Conservation (phyloP, 1,139 yeast genomes). For the Blastobotrys indianensis region DNA sequence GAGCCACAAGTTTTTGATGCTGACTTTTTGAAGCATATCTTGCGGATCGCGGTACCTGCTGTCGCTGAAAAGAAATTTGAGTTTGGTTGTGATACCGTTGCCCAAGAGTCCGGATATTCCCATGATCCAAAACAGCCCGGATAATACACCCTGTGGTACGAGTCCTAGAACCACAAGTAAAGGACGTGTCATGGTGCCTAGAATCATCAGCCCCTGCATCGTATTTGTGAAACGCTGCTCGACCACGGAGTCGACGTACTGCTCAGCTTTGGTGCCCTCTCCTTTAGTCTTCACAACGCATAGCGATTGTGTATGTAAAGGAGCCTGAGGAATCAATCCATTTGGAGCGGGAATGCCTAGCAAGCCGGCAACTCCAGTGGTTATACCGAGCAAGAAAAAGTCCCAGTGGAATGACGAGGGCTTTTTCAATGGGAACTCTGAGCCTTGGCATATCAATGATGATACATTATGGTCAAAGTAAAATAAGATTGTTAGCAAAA, state of each 20-base stretch:
- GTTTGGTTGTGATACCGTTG: conserved; percentile 57
- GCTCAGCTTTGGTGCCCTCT: conserved; percentile 27
- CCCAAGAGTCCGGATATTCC: conserved; percentile 73
- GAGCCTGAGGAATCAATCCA: conserved; percentile 96
- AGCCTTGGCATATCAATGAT: conserved; percentile 82
- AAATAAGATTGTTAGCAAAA: conserved; percentile 73
- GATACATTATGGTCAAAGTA: conserved; percentile 95
- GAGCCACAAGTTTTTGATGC: conserved; percentile 40
- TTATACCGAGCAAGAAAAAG: conserved; percentile 72
- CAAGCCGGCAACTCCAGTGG: conserved; percentile 82
- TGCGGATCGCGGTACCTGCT: conserved; percentile 31
- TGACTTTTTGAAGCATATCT: conserved; percentile 32
- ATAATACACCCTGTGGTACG: conserved; percentile 90
- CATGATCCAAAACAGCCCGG: conserved; percentile 92
- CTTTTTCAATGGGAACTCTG: conserved; percentile 71
- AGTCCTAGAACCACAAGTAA: conserved; percentile 69
- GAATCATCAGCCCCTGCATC: conserved; percentile 72
- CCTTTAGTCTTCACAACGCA: conserved; percentile 46
- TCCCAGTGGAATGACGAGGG: conserved; percentile 95
- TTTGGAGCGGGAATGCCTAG: conserved; percentile 94
- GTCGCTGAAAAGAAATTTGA: conserved; percentile 64
- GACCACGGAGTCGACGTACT: conserved; percentile 48
- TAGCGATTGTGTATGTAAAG: conserved; percentile 77
- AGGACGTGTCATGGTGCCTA: conserved; percentile 89
- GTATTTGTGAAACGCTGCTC: conserved; percentile 87